A percentile compares a stretch with the other conserved stretches of the same genome.
Conservation (phyloP, 2,329 filamentous ascomycete species). For the Xylaria sp. region DNA sequence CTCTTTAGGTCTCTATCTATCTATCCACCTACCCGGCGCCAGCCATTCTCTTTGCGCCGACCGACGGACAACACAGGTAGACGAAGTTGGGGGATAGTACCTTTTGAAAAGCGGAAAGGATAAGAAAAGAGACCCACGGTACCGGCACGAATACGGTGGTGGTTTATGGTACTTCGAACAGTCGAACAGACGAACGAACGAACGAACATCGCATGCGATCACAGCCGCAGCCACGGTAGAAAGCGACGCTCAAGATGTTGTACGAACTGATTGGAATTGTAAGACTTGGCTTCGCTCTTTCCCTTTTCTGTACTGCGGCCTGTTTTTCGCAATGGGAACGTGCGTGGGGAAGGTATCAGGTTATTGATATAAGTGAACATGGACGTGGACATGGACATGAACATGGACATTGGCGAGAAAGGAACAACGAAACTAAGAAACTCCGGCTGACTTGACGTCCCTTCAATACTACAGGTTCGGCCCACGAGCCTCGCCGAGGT, state of each 20-base stretch:
- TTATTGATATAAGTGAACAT: neutral
- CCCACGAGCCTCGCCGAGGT: slow-evolving; percentile 90
- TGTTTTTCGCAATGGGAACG: too few species aligned
- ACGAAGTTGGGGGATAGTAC: neutral
- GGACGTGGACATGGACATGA: slow-evolving; percentile 24
- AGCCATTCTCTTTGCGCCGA: neutral
- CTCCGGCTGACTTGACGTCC: slow-evolving; percentile 5
- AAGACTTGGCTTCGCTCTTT: slow-evolving; percentile 52
- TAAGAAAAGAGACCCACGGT: neutral
- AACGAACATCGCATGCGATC: neutral
- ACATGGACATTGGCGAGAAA: neutral
- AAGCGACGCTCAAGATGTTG: slow-evolving; percentile 68
- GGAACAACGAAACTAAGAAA: neutral
- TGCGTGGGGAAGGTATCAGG: too few species aligned
- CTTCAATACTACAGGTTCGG: slow-evolving; percentile 74
- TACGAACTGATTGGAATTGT: slow-evolving; percentile 98
- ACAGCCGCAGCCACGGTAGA: neutral
- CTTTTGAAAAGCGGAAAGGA: neutral
- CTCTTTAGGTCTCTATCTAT: neutral
- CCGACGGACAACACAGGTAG: neutral
- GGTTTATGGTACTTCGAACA: neutral
- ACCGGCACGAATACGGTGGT: neutral
- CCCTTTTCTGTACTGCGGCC: neutral
- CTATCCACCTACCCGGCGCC: neutral
- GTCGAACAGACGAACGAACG: neutral